These are phyloP conservation scores for Ceratocystis huliohia DNA, from an alignment of 2,329 filamentous ascomycete species.

Conservation along the genomic window DNA sequence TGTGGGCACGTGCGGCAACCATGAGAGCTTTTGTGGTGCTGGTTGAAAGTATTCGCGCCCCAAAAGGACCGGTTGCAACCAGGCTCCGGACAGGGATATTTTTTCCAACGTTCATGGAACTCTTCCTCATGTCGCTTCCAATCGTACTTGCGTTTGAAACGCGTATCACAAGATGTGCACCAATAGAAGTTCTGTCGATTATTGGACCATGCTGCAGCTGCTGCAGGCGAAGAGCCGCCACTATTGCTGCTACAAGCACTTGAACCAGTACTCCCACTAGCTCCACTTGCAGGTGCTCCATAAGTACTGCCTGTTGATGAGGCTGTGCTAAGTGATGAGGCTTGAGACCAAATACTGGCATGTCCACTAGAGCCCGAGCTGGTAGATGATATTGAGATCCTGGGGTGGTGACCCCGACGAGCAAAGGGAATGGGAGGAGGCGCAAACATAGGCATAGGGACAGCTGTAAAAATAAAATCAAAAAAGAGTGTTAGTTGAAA, in stretches of 20 bases:
- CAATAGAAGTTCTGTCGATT: slow-evolving; percentile 38
- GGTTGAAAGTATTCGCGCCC: slow-evolving; percentile 55
- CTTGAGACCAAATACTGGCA: slow-evolving; percentile 35
- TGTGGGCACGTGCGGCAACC: slow-evolving; percentile 53
- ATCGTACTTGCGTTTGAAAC: slow-evolving; percentile 55
- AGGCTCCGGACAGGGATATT: slow-evolving; percentile 51
- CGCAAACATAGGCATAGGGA: slow-evolving; percentile 26
- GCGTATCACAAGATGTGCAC: slow-evolving; percentile 49
- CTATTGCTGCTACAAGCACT: neutral
- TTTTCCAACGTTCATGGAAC: slow-evolving; percentile 55
- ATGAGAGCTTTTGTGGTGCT: slow-evolving; percentile 54
- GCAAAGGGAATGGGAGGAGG: slow-evolving; percentile 29
- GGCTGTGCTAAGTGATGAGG: slow-evolving; percentile 25
- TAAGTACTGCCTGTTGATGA: slow-evolving; percentile 16
- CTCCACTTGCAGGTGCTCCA: neutral
- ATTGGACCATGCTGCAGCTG: slow-evolving; percentile 21
- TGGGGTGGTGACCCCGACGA: slow-evolving; percentile 29
- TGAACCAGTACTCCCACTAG: neutral
- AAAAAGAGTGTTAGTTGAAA: slow-evolving; percentile 22
- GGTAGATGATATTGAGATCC: slow-evolving; percentile 38
- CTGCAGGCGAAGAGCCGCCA: slow-evolving; percentile 5
- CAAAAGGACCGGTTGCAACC: slow-evolving; percentile 55
- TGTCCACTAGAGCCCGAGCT: slow-evolving; percentile 40
- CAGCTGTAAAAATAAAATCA: slow-evolving; percentile 19
- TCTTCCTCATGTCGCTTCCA: slow-evolving; percentile 60